Conservation (phyloP, 352 stramenopile species). For the Blastocystis sp. region DNA sequence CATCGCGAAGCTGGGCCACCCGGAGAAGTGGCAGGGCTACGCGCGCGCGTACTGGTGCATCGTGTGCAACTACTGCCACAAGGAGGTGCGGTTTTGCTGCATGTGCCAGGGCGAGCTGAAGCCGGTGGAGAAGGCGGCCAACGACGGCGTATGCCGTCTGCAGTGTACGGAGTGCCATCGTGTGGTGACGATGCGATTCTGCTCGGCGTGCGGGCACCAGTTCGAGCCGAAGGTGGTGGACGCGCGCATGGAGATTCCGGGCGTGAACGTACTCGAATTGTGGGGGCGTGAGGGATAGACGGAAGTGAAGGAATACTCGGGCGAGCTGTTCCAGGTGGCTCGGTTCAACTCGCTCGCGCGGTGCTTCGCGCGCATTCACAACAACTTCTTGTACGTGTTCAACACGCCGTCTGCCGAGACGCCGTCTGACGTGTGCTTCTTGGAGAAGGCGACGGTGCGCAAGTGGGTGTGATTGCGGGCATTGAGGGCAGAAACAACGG, state of each 20-base stretch:
- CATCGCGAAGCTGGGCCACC: slow-evolving; percentile 18
- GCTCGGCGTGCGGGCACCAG: slow-evolving; percentile 60
- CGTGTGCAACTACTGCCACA: slow-evolving; percentile 62
- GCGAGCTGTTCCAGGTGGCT: slow-evolving; percentile 28
- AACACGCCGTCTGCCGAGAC: slow-evolving; percentile 79
- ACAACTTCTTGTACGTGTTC: slow-evolving; percentile 85
- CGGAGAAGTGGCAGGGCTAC: slow-evolving; percentile 39
- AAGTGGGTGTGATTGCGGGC: neutral
- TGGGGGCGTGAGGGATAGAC: neutral
- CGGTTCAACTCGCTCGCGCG: slow-evolving; percentile 81
- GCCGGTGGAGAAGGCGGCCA: slow-evolving; percentile 38
- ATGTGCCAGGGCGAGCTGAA: slow-evolving; percentile 62
- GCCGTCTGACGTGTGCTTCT: slow-evolving; percentile 74
- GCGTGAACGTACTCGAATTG: slow-evolving; percentile 14
- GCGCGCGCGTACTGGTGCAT: slow-evolving; percentile 66
- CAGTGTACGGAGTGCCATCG: slow-evolving; percentile 65
- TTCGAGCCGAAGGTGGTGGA: slow-evolving; percentile 51
- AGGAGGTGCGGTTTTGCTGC: slow-evolving; percentile 65
- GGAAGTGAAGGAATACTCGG: slow-evolving; percentile 18
- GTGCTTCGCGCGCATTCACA: slow-evolving; percentile 80
- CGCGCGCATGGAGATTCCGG: slow-evolving; percentile 54
- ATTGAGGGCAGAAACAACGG: slow-evolving; percentile 1
- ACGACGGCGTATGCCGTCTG: slow-evolving; percentile 23
- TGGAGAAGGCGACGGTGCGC: slow-evolving; percentile 73
- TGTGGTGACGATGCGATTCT: slow-evolving; percentile 61